Evolutionary conservation across 2,329 filamentous ascomycete species (phyloP).

Genomic region (Ploettnerulaceae sp.): DNA sequence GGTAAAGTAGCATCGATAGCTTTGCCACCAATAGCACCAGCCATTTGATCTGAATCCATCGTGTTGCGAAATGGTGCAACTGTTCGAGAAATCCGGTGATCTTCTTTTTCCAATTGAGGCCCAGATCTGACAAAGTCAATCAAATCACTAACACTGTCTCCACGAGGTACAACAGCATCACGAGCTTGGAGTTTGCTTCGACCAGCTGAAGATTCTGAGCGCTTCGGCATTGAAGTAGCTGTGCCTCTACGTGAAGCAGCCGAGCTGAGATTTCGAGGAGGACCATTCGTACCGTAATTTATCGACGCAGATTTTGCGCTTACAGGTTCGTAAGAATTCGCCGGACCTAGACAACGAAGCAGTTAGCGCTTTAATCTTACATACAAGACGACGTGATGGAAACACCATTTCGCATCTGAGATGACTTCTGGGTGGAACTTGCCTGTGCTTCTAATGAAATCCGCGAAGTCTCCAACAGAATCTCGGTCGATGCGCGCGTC

Average conservation of each 20-base stretch:
- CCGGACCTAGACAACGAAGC: constrained; percentile 50
- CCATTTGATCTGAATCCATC: constrained; percentile 78
- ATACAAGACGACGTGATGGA: not conserved
- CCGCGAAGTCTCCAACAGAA: constrained; percentile 76
- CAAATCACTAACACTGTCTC: constrained; percentile 72
- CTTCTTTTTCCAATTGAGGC: constrained; percentile 49
- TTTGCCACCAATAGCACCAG: constrained; percentile 47
- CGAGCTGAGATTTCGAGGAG: constrained; percentile 27
- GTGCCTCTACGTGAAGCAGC: constrained; percentile 16
- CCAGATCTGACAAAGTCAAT: constrained; percentile 95
- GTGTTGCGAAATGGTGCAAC: constrained; percentile 81
- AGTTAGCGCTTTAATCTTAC: not conserved
- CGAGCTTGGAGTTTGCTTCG: constrained; percentile 63
- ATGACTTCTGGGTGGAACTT: not conserved
- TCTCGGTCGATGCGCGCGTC: constrained; percentile 69
- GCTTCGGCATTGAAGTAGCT: constrained; percentile 22
- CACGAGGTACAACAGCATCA: constrained; percentile 58
- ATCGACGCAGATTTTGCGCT: constrained; percentile 31
- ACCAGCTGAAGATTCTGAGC: constrained; percentile 35
- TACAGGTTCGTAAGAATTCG: constrained; percentile 35
- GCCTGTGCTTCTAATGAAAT: constrained; percentile 77
- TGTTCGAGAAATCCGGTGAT: constrained; percentile 72
- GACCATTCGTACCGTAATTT: constrained; percentile 31
- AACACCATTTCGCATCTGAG: not conserved
- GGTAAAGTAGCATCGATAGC: constrained; percentile 54